phyloP scores from a whole-genome alignment of 1,284 basidiomycete genomes.

The Ceratobasidium sp. region DNA sequence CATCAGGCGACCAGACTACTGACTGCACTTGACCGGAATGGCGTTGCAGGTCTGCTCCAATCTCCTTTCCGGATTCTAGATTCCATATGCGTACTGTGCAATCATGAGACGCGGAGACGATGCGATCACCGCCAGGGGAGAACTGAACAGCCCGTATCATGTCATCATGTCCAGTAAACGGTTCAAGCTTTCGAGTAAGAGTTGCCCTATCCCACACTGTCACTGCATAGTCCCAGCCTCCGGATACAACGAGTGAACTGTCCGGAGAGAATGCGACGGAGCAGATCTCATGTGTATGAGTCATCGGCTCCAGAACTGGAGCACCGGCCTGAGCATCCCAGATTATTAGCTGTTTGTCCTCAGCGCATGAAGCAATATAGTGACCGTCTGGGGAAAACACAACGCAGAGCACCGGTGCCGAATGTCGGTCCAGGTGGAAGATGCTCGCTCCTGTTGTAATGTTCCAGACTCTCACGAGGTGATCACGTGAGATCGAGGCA shows the following conservation, averaged over 20 bases:
- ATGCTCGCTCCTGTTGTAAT: background rate
- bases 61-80: background rate
- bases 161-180: background rate
- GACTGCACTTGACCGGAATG: background rate
- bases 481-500: background rate
- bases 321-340: background rate
- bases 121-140: background rate
- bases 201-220: background rate
- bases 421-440: background rate
- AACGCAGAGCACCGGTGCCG: background rate
- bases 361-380: background rate
- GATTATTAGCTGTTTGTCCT: background rate
- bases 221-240: background rate
- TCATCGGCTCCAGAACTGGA: background rate
- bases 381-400: conserved; percentile 8
- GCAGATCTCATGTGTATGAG: background rate
- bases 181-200: background rate
- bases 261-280: conserved; percentile 11
- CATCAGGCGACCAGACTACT: background rate
- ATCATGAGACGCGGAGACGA: background rate
- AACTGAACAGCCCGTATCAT: background rate
- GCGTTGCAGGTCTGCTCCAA: background rate
- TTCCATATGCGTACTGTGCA: background rate
- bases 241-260: background rate
- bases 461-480: background rate